These are phyloP conservation scores for Scalesia atractyloides DNA, from an alignment of 129 eudicot species.

Conservation along the genomic window DNA sequence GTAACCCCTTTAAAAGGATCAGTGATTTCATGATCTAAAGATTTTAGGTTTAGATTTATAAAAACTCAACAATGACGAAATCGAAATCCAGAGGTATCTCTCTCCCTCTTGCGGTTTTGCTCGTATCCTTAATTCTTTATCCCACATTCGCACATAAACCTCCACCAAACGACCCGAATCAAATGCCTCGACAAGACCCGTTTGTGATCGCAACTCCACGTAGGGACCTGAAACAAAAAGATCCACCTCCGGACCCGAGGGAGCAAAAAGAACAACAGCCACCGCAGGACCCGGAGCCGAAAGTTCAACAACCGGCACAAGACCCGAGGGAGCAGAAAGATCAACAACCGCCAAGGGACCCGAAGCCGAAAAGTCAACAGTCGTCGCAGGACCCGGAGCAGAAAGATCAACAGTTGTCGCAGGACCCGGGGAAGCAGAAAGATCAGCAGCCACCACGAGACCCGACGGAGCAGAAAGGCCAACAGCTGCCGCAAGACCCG, in stretches of 20 bases:
- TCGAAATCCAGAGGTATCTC: constrained; percentile 10
- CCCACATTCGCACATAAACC: constrained; percentile 19
- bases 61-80: constrained; percentile 4
- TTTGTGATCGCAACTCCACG: not conserved
- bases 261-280: too few species aligned
- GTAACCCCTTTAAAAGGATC: not conserved
- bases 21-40: constrained; percentile 1
- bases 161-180: too few species aligned
- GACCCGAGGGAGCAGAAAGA: too few species aligned
- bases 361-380: not conserved
- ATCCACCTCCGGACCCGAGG: constrained; percentile 1
- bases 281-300: too few species aligned
- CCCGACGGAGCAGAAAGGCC: not conserved
- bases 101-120: constrained; percentile 21
- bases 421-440: not conserved
- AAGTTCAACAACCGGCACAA: too few species aligned
- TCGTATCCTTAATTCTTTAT: constrained; percentile 3
- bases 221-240: not conserved
- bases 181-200: constrained; percentile 1
- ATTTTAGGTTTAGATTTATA: not conserved
- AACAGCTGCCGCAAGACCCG: too few species aligned
- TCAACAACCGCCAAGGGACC: not conserved
- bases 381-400: not conserved
- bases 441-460: not conserved
- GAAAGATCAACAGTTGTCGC: not conserved